Conservation (phyloP, 768 basidiomycete genomes). For the Epithele typhae region DNA sequence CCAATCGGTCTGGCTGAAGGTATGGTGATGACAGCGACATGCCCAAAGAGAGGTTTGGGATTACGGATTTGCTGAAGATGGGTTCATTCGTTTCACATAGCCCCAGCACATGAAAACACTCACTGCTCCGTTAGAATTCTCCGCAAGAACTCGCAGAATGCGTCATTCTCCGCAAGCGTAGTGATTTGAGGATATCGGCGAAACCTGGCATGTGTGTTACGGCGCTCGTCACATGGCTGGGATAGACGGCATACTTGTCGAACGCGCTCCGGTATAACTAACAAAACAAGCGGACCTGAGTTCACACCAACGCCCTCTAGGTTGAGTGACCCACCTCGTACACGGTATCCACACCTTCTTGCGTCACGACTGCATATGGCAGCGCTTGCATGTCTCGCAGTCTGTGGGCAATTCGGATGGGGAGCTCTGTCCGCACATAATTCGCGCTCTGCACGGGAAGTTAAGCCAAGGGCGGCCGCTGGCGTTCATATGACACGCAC, state of each 20-base stretch:
- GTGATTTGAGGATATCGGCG: slow-evolving; percentile 71
- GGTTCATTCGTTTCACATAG: slow-evolving; percentile 5
- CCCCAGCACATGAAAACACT: slow-evolving; percentile 19
- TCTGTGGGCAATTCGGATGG: slow-evolving; percentile 83
- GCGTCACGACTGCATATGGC: slow-evolving; percentile 83
- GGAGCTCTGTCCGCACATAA: slow-evolving; percentile 86
- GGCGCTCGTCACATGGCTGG: neutral
- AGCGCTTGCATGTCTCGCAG: slow-evolving; percentile 82
- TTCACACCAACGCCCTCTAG: slow-evolving; percentile 85
- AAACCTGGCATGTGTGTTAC: slow-evolving; percentile 15
- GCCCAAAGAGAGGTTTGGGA: slow-evolving; percentile 78
- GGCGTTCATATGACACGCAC: slow-evolving; percentile 30
- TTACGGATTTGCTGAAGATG: slow-evolving; percentile 60
- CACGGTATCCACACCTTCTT: slow-evolving; percentile 77
- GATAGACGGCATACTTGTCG: slow-evolving; percentile 52
- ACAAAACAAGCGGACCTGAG: no score
- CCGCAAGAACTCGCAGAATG: slow-evolving; percentile 71
- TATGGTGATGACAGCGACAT: slow-evolving; percentile 81
- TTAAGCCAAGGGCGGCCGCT: neutral
- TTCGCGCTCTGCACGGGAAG: slow-evolving; percentile 66
- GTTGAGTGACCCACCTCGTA: slow-evolving; percentile 85
- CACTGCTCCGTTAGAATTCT: slow-evolving; percentile 74
- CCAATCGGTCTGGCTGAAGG: slow-evolving; percentile 72
- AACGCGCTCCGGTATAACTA: slow-evolving; percentile 87
- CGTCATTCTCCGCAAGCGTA: slow-evolving; percentile 67